phyloP scores from a whole-genome alignment of 2,329 filamentous ascomycete genomes.

The Xylaria sp. region DNA sequence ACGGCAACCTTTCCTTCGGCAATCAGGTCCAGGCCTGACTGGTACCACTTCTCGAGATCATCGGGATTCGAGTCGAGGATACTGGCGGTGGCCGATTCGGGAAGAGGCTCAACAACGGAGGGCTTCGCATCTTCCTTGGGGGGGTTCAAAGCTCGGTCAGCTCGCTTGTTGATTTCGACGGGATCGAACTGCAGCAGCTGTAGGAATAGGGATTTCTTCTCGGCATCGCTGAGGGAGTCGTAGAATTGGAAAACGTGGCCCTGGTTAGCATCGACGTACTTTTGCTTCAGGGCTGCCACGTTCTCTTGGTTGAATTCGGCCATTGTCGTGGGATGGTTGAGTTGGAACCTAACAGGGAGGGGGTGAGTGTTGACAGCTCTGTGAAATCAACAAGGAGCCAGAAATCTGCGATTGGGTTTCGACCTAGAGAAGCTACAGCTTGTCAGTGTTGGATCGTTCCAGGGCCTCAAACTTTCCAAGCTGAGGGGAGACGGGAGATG shows the following conservation, averaged over 20 bases:
- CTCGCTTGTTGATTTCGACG: constrained; percentile 83
- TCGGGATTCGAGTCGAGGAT: constrained; percentile 84
- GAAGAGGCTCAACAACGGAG: constrained; percentile 76
- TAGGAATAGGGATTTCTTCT: constrained; percentile 78
- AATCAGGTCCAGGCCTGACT: constrained; percentile 78
- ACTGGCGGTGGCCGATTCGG: constrained; percentile 82
- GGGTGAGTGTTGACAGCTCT: not conserved
- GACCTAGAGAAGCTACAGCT: not conserved
- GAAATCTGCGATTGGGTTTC: not conserved
- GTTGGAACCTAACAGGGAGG: not conserved
- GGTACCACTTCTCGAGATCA: constrained; percentile 84
- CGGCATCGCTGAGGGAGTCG: constrained; percentile 71
- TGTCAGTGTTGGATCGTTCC: not conserved
- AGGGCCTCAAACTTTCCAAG: not conserved
- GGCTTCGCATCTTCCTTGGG: constrained; percentile 60
- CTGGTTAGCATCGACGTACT: constrained; percentile 75
- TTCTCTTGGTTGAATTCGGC: constrained; percentile 65
- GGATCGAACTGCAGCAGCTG: constrained; percentile 86
- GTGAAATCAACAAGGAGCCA: not conserved
- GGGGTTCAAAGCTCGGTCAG: constrained; percentile 79
- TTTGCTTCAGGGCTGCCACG: constrained; percentile 67
- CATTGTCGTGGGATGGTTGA: constrained; percentile 24
- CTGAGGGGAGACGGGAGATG: constrained; percentile 3
- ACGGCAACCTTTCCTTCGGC: constrained; percentile 77
- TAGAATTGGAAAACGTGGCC: constrained; percentile 87